These are phyloP conservation scores for Begonia loranthoides DNA, from an alignment of 306 rosid species.

Conservation along the genomic window DNA sequence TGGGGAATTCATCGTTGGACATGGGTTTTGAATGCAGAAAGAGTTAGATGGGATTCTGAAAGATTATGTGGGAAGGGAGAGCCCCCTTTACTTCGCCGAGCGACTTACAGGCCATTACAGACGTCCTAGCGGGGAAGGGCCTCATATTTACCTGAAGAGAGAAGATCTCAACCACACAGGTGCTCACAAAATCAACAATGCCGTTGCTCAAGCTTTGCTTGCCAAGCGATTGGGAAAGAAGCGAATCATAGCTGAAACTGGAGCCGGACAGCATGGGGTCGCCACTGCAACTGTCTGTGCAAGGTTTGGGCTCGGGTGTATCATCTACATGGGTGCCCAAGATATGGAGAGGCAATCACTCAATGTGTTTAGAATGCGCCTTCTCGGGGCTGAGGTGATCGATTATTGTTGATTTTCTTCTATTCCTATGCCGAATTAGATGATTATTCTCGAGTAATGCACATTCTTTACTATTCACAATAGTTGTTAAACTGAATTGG, in stretches of 20 bases:
- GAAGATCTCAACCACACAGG: conserved; percentile 99
- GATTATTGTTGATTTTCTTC: not conserved
- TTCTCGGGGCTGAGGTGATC: conserved; percentile 94
- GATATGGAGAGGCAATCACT: conserved; percentile 97
- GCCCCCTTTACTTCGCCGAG: conserved; percentile 87
- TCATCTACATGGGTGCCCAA: conserved; percentile 94
- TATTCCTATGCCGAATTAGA: not conserved
- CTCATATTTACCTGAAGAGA: conserved; percentile 76
- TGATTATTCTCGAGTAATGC: not conserved
- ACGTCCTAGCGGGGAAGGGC: conserved; percentile 80
- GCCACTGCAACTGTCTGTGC: conserved; percentile 98
- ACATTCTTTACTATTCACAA: not conserved
- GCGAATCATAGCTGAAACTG: conserved; percentile 92
- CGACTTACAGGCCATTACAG: conserved; percentile 82
- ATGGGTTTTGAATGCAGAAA: conserved; percentile 33
- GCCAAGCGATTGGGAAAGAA: conserved; percentile 78
- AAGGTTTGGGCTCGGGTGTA: conserved; percentile 75
- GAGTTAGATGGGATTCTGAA: conserved; percentile 62
- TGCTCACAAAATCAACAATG: conserved; percentile 95
- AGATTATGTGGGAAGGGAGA: conserved; percentile 95
- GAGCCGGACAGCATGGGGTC: conserved; percentile 98
- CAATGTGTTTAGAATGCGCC: conserved; percentile 92
- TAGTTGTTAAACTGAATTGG: no score
- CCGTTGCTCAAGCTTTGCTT: conserved; percentile 87
- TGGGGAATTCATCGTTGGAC: not conserved